Conservation (phyloP, 163 green algal genomes). For the Prototheca stagnorum region DNA sequence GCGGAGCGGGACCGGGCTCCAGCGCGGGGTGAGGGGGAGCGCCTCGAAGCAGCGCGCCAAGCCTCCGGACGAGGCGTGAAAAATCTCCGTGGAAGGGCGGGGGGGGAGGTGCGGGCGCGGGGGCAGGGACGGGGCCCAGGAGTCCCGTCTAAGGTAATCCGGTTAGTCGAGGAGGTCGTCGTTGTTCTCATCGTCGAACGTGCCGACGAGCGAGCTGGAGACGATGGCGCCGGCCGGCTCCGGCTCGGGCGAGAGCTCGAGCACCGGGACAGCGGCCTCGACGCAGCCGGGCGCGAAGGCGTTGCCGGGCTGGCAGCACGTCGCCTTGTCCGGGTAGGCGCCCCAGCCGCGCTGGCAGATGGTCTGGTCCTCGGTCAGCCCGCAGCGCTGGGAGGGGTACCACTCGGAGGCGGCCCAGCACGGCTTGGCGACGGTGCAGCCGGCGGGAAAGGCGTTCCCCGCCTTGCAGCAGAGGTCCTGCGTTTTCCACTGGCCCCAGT, state of each 20-base stretch:
- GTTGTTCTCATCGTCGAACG: not conserved
- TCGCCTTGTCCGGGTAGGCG: slow-evolving; percentile 2
- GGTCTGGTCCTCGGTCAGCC: slow-evolving; percentile 5
- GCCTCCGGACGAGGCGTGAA: too few relatives aligned
- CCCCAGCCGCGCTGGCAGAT: slow-evolving; percentile 13
- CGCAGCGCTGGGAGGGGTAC: slow-evolving; percentile 3
- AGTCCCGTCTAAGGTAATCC: too few relatives aligned
- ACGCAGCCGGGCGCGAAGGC: slow-evolving; percentile 4
- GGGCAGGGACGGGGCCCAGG: too few relatives aligned
- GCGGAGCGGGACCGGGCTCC: too few relatives aligned
- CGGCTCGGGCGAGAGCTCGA: not conserved
- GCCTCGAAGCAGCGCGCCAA: too few relatives aligned
- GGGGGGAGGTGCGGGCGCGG: too few relatives aligned
- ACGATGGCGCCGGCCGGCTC: not conserved
- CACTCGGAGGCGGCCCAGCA: slow-evolving; percentile 8
- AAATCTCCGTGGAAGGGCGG: too few relatives aligned
- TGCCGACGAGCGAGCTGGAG: not conserved
- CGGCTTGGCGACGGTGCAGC: slow-evolving; percentile 8
- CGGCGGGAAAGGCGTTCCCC: slow-evolving; percentile 7
- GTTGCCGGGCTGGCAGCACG: slow-evolving; percentile 1
- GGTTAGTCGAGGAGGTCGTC: not conserved
- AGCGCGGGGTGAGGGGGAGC: too few relatives aligned
- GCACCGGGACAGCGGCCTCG: not conserved
- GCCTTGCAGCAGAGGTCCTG: slow-evolving; percentile 12
- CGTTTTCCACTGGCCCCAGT: slow-evolving; percentile 10